Conservation (phyloP, 1,284 basidiomycete species). For the Wallemia hederae region DNA sequence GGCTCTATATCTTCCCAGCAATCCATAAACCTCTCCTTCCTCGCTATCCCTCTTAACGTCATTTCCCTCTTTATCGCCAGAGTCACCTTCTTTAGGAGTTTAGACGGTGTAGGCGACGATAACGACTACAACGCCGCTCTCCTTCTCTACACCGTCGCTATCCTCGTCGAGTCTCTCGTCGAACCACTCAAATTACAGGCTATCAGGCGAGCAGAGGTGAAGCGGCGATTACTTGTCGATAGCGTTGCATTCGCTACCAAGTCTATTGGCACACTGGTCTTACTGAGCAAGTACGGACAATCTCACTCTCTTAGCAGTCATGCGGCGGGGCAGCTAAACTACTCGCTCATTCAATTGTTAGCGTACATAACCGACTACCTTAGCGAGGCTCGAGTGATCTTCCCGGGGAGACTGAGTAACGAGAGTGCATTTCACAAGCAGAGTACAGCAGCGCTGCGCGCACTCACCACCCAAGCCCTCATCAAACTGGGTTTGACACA, state of each 20-base stretch:
- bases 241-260: background rate
- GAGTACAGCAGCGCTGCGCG: slow-evolving; percentile 14
- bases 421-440: background rate
- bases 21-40: slow-evolving; percentile 24
- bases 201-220: slow-evolving; percentile 6
- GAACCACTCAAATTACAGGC: slow-evolving; percentile 55
- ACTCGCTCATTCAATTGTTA: slow-evolving; percentile 33
- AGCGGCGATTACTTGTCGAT: slow-evolving; percentile 6
- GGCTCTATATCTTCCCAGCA: slow-evolving; percentile 10
- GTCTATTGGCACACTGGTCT: background rate
- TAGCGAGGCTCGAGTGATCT: background rate
- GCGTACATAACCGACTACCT: background rate
- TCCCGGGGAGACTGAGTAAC: slow-evolving; percentile 3
- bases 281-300: background rate
- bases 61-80: slow-evolving; percentile 22
- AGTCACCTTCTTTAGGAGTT: slow-evolving; percentile 25
- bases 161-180: slow-evolving; percentile 40
- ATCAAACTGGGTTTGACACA: slow-evolving; percentile 88
- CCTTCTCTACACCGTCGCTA: slow-evolving; percentile 36
- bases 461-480: slow-evolving; percentile 57
- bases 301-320: slow-evolving; percentile 30
- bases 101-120: slow-evolving; percentile 27
- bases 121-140: slow-evolving; percentile 34
- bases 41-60: slow-evolving; percentile 30
- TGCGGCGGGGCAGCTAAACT: slow-evolving; percentile 24